These are phyloP conservation scores for Colletotrichum scovillei DNA, from an alignment of 2,329 filamentous ascomycete genomes.

Conservation along the genomic window DNA sequence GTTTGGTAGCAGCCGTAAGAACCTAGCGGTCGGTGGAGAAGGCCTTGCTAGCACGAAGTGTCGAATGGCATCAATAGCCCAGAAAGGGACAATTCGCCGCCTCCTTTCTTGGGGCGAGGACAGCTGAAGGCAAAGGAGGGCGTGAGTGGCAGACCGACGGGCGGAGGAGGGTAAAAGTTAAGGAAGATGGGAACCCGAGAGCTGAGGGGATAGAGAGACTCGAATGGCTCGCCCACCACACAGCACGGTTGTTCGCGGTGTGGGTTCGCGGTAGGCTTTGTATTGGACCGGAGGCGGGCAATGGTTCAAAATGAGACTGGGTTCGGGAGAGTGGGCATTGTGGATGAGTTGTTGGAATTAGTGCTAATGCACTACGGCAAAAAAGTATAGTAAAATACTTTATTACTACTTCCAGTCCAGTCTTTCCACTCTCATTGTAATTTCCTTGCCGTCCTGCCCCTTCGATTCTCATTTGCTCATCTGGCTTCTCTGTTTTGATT, in stretches of 20 bases:
- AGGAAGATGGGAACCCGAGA: background rate
- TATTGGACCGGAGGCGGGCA: conserved; percentile 12
- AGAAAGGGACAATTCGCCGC: background rate
- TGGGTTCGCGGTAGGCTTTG: conserved; percentile 12
- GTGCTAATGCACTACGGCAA: conserved; percentile 21
- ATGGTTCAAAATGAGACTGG: conserved; percentile 8
- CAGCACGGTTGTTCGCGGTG: conserved; percentile 5
- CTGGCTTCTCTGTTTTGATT: background rate
- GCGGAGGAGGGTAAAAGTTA: background rate
- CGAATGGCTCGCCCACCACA: background rate
- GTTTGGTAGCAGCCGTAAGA: background rate
- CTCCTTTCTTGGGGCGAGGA: background rate
- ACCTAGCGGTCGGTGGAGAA: background rate
- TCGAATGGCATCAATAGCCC: conserved; percentile 2
- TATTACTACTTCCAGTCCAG: conserved; percentile 12
- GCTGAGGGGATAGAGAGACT: background rate
- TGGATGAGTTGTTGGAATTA: conserved; percentile 26
- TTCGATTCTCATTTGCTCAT: background rate
- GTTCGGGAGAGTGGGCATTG: conserved; percentile 17
- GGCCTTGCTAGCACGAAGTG: background rate
- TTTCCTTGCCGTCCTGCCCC: background rate
- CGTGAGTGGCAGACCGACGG: background rate
- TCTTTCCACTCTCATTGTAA: background rate
- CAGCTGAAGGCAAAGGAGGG: background rate
- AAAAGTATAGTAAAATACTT: conserved; percentile 12